These are phyloP conservation scores for Plasmodium malariae DNA, from an alignment of 169 alveolate species.

Conservation along the genomic window DNA sequence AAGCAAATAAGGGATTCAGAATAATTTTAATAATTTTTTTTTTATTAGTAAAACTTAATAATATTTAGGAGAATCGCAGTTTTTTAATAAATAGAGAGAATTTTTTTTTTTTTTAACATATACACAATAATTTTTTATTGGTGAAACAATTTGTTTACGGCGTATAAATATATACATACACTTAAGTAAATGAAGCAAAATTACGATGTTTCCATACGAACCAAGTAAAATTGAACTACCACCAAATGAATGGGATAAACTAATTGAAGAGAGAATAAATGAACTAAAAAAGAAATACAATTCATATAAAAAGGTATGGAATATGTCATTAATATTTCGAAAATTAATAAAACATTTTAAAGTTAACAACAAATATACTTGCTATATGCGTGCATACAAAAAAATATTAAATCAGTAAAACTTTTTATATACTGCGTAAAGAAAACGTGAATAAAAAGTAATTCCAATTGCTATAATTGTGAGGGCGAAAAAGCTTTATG, in stretches of 20 bases:
- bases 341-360: too few relatives aligned
- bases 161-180: conserved; percentile 28
- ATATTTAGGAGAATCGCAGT: neutral
- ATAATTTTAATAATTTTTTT: neutral
- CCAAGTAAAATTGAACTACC: conserved; percentile 72
- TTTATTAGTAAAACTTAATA: neutral
- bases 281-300: conserved; percentile 46
- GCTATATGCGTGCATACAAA: conserved; percentile 7
- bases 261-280: conserved; percentile 47
- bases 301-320: conserved; percentile 31
- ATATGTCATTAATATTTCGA: too few relatives aligned
- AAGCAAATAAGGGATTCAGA: neutral
- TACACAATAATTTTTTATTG: too few relatives aligned
- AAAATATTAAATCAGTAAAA: too few relatives aligned
- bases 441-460: too few relatives aligned
- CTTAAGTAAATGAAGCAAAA: neutral
- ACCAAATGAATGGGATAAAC: conserved; percentile 66
- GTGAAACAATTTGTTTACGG: too few relatives aligned
- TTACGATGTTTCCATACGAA: conserved; percentile 70
- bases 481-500: too few relatives aligned
- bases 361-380: neutral
- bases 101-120: too few relatives aligned
- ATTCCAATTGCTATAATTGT: too few relatives aligned
- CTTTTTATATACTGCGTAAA: too few relatives aligned
- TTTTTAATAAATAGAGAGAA: neutral